Evolutionary conservation across 2,329 filamentous ascomycete species (phyloP), one percentile per base, ranked within the genome.

Genomic region (Aspergillus transmontanensis): DNA sequence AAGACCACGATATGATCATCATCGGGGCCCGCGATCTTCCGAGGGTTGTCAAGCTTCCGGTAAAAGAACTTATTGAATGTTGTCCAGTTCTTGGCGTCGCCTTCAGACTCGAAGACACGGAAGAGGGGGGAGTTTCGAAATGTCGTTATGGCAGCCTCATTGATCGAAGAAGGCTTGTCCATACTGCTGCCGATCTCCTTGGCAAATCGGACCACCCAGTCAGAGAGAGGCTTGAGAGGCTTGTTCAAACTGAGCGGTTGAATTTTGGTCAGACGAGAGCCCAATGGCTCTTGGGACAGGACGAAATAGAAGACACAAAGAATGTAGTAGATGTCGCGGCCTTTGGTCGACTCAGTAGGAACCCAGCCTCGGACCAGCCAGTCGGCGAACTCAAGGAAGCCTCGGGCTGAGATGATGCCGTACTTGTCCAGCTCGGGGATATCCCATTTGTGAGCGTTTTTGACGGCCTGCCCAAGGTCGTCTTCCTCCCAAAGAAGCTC

Each of bases 281-380:
- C 61, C 28, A 81, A 64, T 1, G 77, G 66, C 0, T 68, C 39
- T 63, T 80, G 78, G 41, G 74, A 67, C n/a, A 81, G 65, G 34
- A 81, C 66, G 62, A 77, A 81, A 68, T 81, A 80, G 68, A 81
- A 80, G 21, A 79, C 66, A 60, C 75, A 77, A 16, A 81, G 63
- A 32, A 75, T 73, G 23, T 74, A 66, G 67, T 78, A 79, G 54
- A 81, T 71, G 19, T 78, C 73, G 36, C 72, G 72, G 30, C 76
- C 78, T 56, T 74, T 64, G 41, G 64, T 66, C 50, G 71, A 72
- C 67, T 81, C 78, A 0, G 66, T 66, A 0, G 79, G 79, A 9
- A 75, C 72, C 78, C 79, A 81, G 12, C 34, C 12, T 61, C 70
- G 10, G 4, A 80, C 43, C 23, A 65, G 51, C 45, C 61, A 60